phyloP scores from a whole-genome alignment of 345 rosid species.

The Aquilaria yunnanensis region DNA sequence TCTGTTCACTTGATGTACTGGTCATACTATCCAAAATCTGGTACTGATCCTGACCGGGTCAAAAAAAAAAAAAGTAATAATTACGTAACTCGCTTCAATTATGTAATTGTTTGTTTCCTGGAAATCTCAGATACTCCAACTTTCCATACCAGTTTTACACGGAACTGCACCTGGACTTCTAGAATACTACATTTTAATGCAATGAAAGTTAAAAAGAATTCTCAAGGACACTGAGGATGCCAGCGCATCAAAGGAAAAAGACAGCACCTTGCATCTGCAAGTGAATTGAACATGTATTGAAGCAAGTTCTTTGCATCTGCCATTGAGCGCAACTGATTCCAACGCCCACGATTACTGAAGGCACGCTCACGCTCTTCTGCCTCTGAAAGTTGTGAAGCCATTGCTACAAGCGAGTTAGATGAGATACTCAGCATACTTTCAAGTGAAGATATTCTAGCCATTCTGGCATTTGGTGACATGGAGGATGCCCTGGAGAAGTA shows the following conservation, averaged over 20 bases:
- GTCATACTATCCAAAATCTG: no score
- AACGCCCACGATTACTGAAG: constrained; percentile 85
- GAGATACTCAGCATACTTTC: constrained; percentile 91
- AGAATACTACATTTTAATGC: no score
- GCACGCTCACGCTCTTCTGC: constrained; percentile 96
- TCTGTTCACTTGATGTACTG: no score
- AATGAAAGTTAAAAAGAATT: no score
- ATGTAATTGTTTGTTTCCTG: no score
- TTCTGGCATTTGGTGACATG: constrained; percentile 88
- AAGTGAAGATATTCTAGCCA: constrained; percentile 85
- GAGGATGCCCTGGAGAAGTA: constrained; percentile 73
- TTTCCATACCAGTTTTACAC: no score
- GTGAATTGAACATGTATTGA: constrained; percentile 88
- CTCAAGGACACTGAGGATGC: neutral
- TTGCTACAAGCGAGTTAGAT: constrained; percentile 89
- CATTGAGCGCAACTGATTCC: constrained; percentile 99
- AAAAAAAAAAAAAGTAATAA: no score
- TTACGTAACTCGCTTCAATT: no score
- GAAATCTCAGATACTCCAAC: no score
- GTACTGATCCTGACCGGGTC: no score
- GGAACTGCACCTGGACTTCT: no score
- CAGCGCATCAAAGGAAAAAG: constrained; percentile 5
- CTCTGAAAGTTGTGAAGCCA: constrained; percentile 99
- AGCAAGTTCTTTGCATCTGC: constrained; percentile 96
- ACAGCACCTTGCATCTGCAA: constrained; percentile 72